A percentile compares a stretch with the other conserved stretches of the same genome.
These are phyloP conservation scores for Fonsecaea multimorphosa DNA, from an alignment of 2,329 filamentous ascomycete species.

Conservation along the genomic window DNA sequence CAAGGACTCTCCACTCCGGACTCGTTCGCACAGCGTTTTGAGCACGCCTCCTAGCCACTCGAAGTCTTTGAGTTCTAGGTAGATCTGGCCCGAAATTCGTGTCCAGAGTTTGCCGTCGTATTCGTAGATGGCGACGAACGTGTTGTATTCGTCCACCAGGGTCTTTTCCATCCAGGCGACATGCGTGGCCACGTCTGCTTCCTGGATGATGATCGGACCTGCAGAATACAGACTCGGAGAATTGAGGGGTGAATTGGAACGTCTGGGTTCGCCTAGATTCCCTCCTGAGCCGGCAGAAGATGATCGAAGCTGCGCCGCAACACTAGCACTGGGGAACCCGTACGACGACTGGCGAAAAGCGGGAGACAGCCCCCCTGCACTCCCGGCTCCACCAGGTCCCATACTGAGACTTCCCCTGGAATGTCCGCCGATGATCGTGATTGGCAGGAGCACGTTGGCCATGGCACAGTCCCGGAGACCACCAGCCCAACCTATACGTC, in stretches of 20 bases:
- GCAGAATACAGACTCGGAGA: slow-evolving; percentile 29
- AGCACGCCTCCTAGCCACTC: slow-evolving; percentile 69
- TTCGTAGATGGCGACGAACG: slow-evolving; percentile 70
- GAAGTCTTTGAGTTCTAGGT: slow-evolving; percentile 80
- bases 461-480: slow-evolving; percentile 69
- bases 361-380: slow-evolving; percentile 38
- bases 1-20: slow-evolving; percentile 41
- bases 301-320: slow-evolving; percentile 19
- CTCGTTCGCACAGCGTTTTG: slow-evolving; percentile 61
- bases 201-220: slow-evolving; percentile 35
- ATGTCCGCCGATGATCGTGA: slow-evolving; percentile 53
- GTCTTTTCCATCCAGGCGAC: slow-evolving; percentile 64
- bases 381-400: slow-evolving; percentile 39
- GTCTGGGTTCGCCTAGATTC: slow-evolving; percentile 23
- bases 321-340: slow-evolving; percentile 33
- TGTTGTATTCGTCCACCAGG: slow-evolving; percentile 67
- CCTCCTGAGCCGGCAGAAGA: slow-evolving; percentile 17
- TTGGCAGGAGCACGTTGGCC: slow-evolving; percentile 74
- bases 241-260: slow-evolving; percentile 28
- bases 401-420: slow-evolving; percentile 37
- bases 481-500: slow-evolving; percentile 52
- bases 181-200: slow-evolving; percentile 51
- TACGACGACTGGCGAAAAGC: slow-evolving; percentile 35
- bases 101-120: slow-evolving; percentile 71
- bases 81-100: slow-evolving; percentile 80